These are phyloP conservation scores for Haplographium delicatum DNA, from an alignment of 495 filamentous ascomycete species.

Conservation along the genomic window DNA sequence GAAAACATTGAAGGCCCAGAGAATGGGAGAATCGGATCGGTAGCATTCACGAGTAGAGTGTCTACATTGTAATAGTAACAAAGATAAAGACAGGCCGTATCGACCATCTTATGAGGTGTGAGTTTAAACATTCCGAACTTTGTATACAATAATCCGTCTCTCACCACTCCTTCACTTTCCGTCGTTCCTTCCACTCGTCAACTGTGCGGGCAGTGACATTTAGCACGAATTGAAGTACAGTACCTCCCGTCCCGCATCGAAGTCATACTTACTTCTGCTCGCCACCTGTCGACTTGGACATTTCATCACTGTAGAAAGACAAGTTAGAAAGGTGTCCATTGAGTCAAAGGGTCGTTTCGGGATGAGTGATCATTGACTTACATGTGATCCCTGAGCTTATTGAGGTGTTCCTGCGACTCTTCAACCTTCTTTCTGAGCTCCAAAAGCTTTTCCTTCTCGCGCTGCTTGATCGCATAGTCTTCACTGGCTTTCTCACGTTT, in stretches of 20 bases:
- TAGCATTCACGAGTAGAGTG: constrained; percentile 16
- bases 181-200: neutral
- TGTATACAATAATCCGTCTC: constrained; percentile 2
- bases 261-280: constrained; percentile 61
- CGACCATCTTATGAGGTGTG: neutral
- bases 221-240: constrained; percentile 13
- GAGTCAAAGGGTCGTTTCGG: neutral
- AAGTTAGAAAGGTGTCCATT: constrained; percentile 4
- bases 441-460: constrained; percentile 79
- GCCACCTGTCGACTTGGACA: constrained; percentile 62
- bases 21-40: constrained; percentile 10
- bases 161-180: neutral
- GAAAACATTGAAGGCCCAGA: constrained; percentile 12
- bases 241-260: neutral
- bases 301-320: constrained; percentile 50
- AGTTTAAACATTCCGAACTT: constrained; percentile 3
- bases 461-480: constrained; percentile 72
- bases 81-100: neutral
- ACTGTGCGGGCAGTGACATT: constrained; percentile 15
- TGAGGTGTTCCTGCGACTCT: constrained; percentile 73
- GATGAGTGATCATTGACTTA: constrained; percentile 36
- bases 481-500: constrained; percentile 86
- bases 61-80: constrained; percentile 16
- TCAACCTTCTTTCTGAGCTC: constrained; percentile 70
- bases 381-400: constrained; percentile 82